Conservation (phyloP, 1,284 basidiomycete species). For the Grifola frondosa region DNA sequence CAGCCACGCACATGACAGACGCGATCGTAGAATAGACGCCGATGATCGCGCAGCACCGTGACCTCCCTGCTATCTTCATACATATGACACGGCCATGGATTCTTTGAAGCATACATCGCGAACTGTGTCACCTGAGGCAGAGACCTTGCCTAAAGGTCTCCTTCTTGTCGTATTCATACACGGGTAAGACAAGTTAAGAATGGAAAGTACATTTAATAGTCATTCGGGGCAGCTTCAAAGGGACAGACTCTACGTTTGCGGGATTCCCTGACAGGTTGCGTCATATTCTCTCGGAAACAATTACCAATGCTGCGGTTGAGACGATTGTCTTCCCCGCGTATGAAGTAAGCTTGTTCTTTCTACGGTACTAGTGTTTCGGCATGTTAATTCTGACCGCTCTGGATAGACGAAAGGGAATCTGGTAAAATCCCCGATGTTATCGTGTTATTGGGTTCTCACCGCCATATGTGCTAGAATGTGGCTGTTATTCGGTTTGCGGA, state of each 20-base stretch:
- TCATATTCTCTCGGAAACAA: slow-evolving; percentile 68
- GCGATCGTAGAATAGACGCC: too few species aligned
- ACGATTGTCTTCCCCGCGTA: slow-evolving; percentile 87
- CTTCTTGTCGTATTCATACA: slow-evolving; percentile 59
- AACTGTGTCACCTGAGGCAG: too few species aligned
- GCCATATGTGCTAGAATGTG: slow-evolving; percentile 51
- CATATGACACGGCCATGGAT: too few species aligned
- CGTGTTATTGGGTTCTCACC: slow-evolving; percentile 1
- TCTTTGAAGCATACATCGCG: too few species aligned
- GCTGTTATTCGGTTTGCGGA: slow-evolving; percentile 84
- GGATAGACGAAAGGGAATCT: slow-evolving; percentile 80
- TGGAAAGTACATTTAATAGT: neutral
- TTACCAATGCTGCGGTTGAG: slow-evolving; percentile 59
- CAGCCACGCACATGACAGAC: too few species aligned
- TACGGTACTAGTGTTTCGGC: slow-evolving; percentile 1
- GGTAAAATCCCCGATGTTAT: slow-evolving; percentile 46
- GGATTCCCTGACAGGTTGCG: slow-evolving; percentile 76
- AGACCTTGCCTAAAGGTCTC: slow-evolving; percentile 34
- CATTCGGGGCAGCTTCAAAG: slow-evolving; percentile 53
- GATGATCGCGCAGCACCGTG: too few species aligned
- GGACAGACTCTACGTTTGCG: slow-evolving; percentile 76
- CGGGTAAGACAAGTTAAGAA: slow-evolving; percentile 10
- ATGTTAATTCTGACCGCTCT: slow-evolving; percentile 9
- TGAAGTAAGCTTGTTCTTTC: slow-evolving; percentile 54
- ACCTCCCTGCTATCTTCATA: too few species aligned